phyloP scores from a whole-genome alignment of 2,329 filamentous ascomycete species.

The Pseudocercospora eumusae region DNA sequence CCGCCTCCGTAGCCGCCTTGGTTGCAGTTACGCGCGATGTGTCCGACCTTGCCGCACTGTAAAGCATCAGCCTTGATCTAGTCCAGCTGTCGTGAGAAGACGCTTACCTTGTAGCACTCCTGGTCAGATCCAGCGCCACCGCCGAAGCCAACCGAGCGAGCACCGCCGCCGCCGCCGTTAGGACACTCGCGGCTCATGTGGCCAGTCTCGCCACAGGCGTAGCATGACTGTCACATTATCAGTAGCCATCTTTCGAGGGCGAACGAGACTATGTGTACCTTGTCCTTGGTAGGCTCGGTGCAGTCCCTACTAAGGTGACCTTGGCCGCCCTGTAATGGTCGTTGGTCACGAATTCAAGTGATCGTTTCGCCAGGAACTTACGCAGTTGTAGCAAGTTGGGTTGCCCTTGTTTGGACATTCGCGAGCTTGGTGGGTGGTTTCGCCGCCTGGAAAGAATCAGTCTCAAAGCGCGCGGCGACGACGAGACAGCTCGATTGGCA shows the following conservation, averaged over 20 bases:
- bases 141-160: constrained; percentile 41
- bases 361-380: background rate
- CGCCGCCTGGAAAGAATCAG: constrained; percentile 46
- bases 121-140: constrained; percentile 42
- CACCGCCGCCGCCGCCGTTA: constrained; percentile 50
- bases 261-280: constrained; percentile 51
- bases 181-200: constrained; percentile 90
- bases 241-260: constrained; percentile 37
- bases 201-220: constrained; percentile 74
- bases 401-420: constrained; percentile 55
- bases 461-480: constrained; percentile 17
- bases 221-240: constrained; percentile 43
- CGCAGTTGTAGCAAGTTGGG: constrained; percentile 48
- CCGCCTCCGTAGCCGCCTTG: constrained; percentile 58
- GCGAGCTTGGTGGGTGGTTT: constrained; percentile 52
- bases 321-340: constrained; percentile 42
- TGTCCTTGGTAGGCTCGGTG: constrained; percentile 85
- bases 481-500: background rate
- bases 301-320: constrained; percentile 74
- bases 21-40: constrained; percentile 91
- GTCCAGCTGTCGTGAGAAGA: background rate
- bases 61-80: constrained; percentile 66
- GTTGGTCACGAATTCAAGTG: background rate
- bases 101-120: constrained; percentile 46
- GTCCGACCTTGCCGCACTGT: constrained; percentile 95